phyloP scores from a whole-genome alignment of 371 early-diverging fungal species.

The Mortierella polycephala region DNA sequence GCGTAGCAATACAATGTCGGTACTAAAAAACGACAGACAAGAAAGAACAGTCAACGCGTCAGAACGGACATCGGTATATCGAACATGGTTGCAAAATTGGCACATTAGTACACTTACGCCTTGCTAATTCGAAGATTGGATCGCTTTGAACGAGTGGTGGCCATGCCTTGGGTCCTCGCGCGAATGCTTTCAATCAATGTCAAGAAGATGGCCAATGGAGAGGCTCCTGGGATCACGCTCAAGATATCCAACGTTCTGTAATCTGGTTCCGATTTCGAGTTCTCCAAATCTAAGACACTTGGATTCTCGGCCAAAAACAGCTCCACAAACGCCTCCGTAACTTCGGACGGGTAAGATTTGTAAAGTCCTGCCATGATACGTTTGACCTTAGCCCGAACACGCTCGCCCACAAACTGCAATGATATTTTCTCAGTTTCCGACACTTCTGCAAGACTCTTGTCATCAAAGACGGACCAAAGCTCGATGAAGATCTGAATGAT shows the following conservation, averaged over 20 bases:
- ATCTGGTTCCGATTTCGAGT: constrained; percentile 38
- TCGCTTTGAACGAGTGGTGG: constrained; percentile 42
- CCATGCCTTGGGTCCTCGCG: constrained; percentile 64
- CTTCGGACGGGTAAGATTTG: constrained; percentile 64
- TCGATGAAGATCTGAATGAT: constrained; percentile 63
- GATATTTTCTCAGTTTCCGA: constrained; percentile 59
- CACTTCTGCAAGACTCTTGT: constrained; percentile 22
- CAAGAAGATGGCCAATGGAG: constrained; percentile 65
- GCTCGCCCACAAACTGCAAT: constrained; percentile 61
- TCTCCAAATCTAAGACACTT: constrained; percentile 47
- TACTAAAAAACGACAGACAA: constrained; percentile 47
- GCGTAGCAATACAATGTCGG: constrained; percentile 70
- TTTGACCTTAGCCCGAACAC: constrained; percentile 63
- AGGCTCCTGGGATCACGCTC: constrained; percentile 61
- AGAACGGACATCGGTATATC: too few relatives aligned
- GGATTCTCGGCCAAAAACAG: constrained; percentile 72
- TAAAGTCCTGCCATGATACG: constrained; percentile 68
- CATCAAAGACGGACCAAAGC: constrained; percentile 64
- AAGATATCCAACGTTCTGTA: constrained; percentile 62
- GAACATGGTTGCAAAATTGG: background rate
- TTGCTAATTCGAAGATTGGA: constrained; percentile 63
- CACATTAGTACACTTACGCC: constrained; percentile 56
- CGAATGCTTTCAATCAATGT: constrained; percentile 67
- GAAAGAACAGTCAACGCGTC: too few relatives aligned
- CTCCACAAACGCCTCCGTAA: constrained; percentile 72